phyloP scores from a whole-genome alignment of 495 filamentous ascomycete genomes.

The Bacidia gigantensis region DNA sequence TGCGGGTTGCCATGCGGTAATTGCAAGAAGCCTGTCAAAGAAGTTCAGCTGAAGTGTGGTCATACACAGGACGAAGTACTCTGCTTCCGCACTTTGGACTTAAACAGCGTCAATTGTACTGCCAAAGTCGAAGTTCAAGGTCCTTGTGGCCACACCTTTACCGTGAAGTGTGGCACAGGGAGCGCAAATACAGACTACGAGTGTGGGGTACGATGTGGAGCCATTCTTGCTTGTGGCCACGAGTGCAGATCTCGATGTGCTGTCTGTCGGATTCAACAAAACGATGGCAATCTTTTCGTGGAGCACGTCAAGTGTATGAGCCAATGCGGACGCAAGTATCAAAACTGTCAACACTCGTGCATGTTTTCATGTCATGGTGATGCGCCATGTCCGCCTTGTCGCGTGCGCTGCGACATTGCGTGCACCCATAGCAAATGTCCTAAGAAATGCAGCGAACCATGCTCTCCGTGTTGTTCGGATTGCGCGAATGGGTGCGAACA shows the following conservation, averaged over 20 bases:
- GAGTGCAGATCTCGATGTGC: slow-evolving; percentile 32
- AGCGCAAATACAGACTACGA: neutral
- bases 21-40: slow-evolving; percentile 27
- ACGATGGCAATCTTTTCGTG: slow-evolving; percentile 14
- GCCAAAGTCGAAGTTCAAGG: slow-evolving; percentile 20
- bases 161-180: slow-evolving; percentile 6
- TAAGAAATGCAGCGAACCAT: slow-evolving; percentile 44
- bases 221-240: slow-evolving; percentile 13
- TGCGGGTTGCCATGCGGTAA: slow-evolving; percentile 36
- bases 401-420: slow-evolving; percentile 35
- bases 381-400: slow-evolving; percentile 36
- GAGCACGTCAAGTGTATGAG: slow-evolving; percentile 32
- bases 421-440: slow-evolving; percentile 40
- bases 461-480: slow-evolving; percentile 42
- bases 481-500: slow-evolving; percentile 44
- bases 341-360: slow-evolving; percentile 41
- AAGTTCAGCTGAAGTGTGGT: slow-evolving; percentile 38
- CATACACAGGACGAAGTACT: slow-evolving; percentile 28
- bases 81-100: slow-evolving; percentile 30
- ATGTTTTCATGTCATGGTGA: slow-evolving; percentile 32
- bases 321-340: slow-evolving; percentile 32
- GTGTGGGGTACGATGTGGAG: slow-evolving; percentile 7
- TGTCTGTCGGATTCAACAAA: slow-evolving; percentile 24
- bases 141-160: slow-evolving; percentile 39
- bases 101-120: slow-evolving; percentile 18